Conservation (phyloP, 371 early-diverging fungal species). For the Actinomortierella wolfii region DNA sequence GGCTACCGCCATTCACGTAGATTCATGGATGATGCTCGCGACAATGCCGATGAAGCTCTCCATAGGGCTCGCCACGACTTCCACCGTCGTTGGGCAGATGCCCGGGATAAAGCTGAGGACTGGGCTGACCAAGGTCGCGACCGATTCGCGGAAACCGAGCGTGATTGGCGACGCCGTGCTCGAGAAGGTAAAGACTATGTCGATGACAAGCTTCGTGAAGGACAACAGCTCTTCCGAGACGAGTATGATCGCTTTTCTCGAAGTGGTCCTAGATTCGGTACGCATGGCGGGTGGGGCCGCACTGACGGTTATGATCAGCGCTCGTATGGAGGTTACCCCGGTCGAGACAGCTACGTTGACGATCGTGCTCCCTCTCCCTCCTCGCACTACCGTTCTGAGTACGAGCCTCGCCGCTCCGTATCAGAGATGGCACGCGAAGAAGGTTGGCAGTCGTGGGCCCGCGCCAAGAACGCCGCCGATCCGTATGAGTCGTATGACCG, state of each 20-base stretch:
- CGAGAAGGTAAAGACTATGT: background rate
- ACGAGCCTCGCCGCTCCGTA: constrained; percentile 30
- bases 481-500: constrained; percentile 24
- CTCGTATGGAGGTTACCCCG: background rate
- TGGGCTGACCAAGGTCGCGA: constrained; percentile 21
- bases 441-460: constrained; percentile 26
- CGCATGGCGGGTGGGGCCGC: constrained; percentile 9
- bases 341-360: too few relatives aligned
- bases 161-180: constrained; percentile 5
- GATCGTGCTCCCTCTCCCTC: too few relatives aligned
- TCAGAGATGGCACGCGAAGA: constrained; percentile 26
- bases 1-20: background rate
- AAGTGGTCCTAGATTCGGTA: background rate
- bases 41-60: constrained; percentile 20
- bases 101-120: constrained; percentile 26
- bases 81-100: constrained; percentile 17
- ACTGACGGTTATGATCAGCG: constrained; percentile 14
- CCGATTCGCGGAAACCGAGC: constrained; percentile 11
- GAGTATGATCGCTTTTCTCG: constrained; percentile 5
- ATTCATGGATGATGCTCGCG: constrained; percentile 5
- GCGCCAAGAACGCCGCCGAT: constrained; percentile 14
- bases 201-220: background rate
- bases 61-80: constrained; percentile 17
- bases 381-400: background rate
- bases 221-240: constrained; percentile 7